Base-by-base conservation (phyloP, 306 rosid species). In the Aeschynomene evenia region DNA sequence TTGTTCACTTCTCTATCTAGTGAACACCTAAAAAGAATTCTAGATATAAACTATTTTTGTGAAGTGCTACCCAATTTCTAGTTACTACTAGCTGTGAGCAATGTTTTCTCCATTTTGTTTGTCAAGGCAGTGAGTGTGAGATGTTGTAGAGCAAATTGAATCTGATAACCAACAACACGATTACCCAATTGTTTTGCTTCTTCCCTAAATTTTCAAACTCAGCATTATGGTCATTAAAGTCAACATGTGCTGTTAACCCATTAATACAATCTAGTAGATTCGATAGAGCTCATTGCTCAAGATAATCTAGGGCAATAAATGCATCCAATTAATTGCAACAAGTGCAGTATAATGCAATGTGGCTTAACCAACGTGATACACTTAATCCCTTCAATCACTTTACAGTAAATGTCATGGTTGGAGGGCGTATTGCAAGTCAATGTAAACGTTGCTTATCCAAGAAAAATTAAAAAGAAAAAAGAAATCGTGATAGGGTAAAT, bases 1-100 rank as follows among this genome's bases (percentile, higher is more conserved):
- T 21, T 61, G 55, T 63, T 74, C 81, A 70, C 34, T 43, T 77
- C 57, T 31, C 52, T 19, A 42, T 50, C 42, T 23, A 46, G 77
- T 72, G 69, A 72, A 74, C 18, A 50, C 48, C 46, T 5, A 6
- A 16, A 45, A 40, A 55, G 33, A 51, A 20, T n/a, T n/a, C 50
- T 13, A 31, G 3, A 42, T 51, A 60, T 60, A 46, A 51, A 23
- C 76, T 66, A 65, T 9, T 33, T 16, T 52, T 65, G 78, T 36
- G 20, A 55, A 80, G 51, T 22, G n/a, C 53, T 71, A 18, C 71
- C 21, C 13, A 14, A n/a, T 53, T 71, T 63, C 70, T 51, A 39
- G 54, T n/a, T n/a, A 54, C 26, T n/a, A 24, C 72, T 8, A 50
- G 24, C 31, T 53, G 31, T 45, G 9, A 55, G 67, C 63, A 56